These are phyloP conservation scores for Annona cherimola DNA, from an alignment of 164 flowering plant genomes.

Conservation along the genomic window DNA sequence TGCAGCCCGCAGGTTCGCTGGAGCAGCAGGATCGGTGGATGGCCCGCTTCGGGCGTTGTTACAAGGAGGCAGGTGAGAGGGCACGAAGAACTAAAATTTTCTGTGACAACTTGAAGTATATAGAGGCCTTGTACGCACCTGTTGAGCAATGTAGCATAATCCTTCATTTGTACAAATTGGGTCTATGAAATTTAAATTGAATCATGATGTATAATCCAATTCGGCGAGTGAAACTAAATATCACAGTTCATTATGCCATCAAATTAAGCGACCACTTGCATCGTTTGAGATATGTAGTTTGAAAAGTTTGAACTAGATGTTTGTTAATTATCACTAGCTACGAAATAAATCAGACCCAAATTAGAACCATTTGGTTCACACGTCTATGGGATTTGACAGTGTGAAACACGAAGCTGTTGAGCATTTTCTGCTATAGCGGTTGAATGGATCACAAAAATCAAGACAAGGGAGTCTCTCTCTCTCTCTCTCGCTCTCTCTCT, in stretches of 20 bases:
- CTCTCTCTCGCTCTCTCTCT: background rate
- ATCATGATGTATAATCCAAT: too few species aligned
- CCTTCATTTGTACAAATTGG: slow-evolving; percentile 25
- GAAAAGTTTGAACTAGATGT: too few species aligned
- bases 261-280: too few species aligned
- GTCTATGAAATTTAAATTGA: too few species aligned
- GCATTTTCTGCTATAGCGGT: slow-evolving; percentile 75
- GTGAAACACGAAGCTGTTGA: slow-evolving; percentile 78
- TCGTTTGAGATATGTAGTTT: too few species aligned
- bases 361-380: too few species aligned
- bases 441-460: slow-evolving; percentile 73
- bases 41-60: slow-evolving; percentile 8
- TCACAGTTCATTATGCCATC: too few species aligned
- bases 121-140: slow-evolving; percentile 18
- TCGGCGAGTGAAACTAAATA: too few species aligned
- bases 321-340: too few species aligned
- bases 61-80: slow-evolving; percentile 13
- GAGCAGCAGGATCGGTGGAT: slow-evolving; percentile 21
- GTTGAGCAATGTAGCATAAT: background rate
- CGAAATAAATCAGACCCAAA: too few species aligned
- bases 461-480: slow-evolving; percentile 58
- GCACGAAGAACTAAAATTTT: slow-evolving; percentile 24
- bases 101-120: slow-evolving; percentile 23
- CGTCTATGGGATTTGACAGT: too few species aligned
- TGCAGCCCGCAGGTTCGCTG: background rate